Conservation (phyloP, 306 rosid genomes). For the Vigna nakashimae region DNA sequence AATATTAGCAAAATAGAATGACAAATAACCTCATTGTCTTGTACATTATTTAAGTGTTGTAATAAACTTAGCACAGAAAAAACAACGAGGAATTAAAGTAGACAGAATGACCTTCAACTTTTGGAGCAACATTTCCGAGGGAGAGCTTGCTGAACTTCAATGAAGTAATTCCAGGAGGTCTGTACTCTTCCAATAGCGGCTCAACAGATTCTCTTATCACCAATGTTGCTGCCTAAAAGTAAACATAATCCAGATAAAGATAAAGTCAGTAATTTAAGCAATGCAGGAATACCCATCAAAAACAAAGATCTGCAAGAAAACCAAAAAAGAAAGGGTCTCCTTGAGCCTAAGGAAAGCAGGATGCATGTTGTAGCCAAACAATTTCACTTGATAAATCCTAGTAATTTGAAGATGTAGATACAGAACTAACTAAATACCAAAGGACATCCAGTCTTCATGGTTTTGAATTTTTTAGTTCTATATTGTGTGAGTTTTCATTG, state of each 20-base stretch:
- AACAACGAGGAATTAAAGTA: conserved; percentile 2
- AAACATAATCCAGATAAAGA: conserved; percentile 38
- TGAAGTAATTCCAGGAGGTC: conserved; percentile 89
- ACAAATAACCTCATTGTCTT: conserved; percentile 30
- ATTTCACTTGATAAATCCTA: background rate
- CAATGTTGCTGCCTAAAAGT: conserved; percentile 78
- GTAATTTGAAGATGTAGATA: background rate
- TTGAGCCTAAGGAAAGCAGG: conserved; percentile 28
- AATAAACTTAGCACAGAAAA: conserved; percentile 9
- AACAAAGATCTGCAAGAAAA: conserved; percentile 29
- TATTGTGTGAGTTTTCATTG: background rate
- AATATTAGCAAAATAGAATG: conserved; percentile 25
- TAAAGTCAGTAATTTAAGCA: conserved; percentile 31
- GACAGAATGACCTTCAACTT: conserved; percentile 76
- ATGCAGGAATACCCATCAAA: conserved; percentile 8
- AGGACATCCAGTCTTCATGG: background rate
- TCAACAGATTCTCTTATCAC: conserved; percentile 92
- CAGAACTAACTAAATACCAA: background rate
- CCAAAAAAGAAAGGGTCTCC: conserved; percentile 27
- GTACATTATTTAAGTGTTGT: background rate
- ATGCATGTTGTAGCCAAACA: background rate
- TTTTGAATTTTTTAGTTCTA: background rate
- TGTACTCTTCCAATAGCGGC: conserved; percentile 89
- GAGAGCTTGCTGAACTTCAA: conserved; percentile 90
- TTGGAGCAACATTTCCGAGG: conserved; percentile 92